phyloP scores from a whole-genome alignment of 441 rosid genomes.

The Isatis lusitanica region DNA sequence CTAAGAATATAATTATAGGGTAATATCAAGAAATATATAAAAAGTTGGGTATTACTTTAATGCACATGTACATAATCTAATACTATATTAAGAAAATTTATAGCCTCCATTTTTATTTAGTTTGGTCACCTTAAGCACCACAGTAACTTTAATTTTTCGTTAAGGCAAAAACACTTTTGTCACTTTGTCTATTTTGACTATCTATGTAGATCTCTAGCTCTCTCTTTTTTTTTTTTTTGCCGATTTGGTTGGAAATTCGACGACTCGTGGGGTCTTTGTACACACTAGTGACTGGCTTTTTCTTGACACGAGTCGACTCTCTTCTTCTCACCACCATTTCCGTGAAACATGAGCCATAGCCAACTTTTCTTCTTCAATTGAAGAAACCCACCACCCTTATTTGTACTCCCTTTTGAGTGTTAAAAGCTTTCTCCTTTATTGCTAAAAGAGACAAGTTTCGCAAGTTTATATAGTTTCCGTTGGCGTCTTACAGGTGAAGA shows the following conservation, averaged over 20 bases:
- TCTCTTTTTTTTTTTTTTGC: background rate
- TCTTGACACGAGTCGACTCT: conserved; percentile 29
- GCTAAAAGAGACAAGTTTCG: conserved; percentile 42
- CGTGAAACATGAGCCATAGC: conserved; percentile 24
- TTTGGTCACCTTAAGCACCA: conserved; percentile 2
- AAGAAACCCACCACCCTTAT: conserved; percentile 46
- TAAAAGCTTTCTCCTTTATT: conserved; percentile 32
- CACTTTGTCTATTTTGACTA: background rate
- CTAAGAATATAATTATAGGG: background rate
- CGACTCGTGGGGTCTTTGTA: conserved; percentile 33
- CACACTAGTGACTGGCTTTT: conserved; percentile 28
- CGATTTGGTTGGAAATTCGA: conserved; percentile 24
- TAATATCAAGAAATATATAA: background rate
- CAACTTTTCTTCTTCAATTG: conserved; percentile 32
- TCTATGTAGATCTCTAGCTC: conserved; percentile 4
- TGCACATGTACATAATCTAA: background rate
- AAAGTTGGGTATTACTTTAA: background rate
- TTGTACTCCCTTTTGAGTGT: conserved; percentile 45
- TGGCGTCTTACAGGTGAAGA: conserved; percentile 25
- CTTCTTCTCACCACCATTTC: conserved; percentile 26
- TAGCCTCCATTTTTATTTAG: background rate
- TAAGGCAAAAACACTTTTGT: conserved; percentile 13
- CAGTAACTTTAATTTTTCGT: conserved; percentile 8
- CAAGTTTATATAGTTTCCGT: conserved; percentile 24
- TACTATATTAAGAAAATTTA: background rate